These are phyloP conservation scores for Backusella luteola DNA, from an alignment of 192 early-diverging fungal species.

Conservation along the genomic window DNA sequence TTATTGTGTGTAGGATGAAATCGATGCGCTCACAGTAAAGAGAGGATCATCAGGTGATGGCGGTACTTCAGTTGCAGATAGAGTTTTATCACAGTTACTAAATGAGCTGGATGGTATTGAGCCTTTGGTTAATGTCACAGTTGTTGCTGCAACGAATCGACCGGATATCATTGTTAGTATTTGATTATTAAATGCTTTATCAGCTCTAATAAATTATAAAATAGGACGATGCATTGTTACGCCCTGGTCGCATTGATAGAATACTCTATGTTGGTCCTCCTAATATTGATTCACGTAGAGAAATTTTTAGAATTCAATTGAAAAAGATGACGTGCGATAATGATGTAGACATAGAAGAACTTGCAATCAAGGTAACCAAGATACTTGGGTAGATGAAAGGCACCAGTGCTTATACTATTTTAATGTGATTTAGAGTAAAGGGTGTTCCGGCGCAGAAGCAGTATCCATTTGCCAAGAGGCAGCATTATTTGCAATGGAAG, in stretches of 20 bases:
- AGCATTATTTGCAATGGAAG: slow-evolving; percentile 89
- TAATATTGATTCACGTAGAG: slow-evolving; percentile 65
- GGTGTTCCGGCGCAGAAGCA: slow-evolving; percentile 94
- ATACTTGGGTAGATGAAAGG: not conserved
- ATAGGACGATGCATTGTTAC: slow-evolving; percentile 84
- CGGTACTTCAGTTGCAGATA: slow-evolving; percentile 83
- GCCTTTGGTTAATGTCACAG: slow-evolving; percentile 91
- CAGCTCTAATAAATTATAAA: not conserved
- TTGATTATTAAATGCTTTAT: not conserved
- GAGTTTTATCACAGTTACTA: slow-evolving; percentile 93
- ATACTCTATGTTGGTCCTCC: slow-evolving; percentile 94
- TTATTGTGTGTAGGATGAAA: slow-evolving; percentile 74
- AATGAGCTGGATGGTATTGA: slow-evolving; percentile 97
- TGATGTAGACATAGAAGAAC: slow-evolving; percentile 64
- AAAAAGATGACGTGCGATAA: slow-evolving; percentile 65
- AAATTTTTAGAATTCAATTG: slow-evolving; percentile 81
- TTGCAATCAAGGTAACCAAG: slow-evolving; percentile 55
- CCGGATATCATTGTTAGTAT: slow-evolving; percentile 85
- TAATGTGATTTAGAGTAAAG: slow-evolving; percentile 61
- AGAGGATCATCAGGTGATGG: slow-evolving; percentile 62
- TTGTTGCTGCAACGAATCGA: slow-evolving; percentile 97
- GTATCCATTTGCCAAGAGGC: slow-evolving; percentile 94
- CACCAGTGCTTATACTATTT: not conserved
- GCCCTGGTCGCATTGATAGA: slow-evolving; percentile 94
- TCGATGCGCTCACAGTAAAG: slow-evolving; percentile 91